Conservation (phyloP, 2,329 filamentous ascomycete genomes). For the Apiospora phragmitis region DNA sequence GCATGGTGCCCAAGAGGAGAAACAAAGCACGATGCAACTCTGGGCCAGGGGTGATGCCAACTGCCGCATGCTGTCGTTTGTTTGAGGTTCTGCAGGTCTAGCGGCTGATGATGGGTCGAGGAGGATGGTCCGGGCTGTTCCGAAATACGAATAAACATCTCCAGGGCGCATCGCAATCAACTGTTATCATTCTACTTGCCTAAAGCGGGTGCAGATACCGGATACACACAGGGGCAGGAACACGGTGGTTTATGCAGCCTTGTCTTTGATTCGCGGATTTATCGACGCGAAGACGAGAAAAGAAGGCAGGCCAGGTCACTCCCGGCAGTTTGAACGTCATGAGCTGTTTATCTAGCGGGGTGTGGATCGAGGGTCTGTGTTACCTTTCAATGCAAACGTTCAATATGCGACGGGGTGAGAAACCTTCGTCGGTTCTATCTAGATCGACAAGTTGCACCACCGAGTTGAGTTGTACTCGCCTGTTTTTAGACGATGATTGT, state of each 20-base stretch:
- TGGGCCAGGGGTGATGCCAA: constrained; percentile 5
- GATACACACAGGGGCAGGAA: background rate
- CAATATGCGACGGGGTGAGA: background rate
- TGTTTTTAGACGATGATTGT: too few species aligned
- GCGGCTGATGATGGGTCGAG: background rate
- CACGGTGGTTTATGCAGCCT: background rate
- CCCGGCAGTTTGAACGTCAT: background rate
- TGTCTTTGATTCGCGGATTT: background rate
- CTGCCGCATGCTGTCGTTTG: background rate
- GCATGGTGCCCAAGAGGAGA: background rate
- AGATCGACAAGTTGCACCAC: background rate
- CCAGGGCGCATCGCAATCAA: background rate
- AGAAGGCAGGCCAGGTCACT: background rate
- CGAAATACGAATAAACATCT: background rate
- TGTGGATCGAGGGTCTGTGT: background rate
- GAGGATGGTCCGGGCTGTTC: background rate
- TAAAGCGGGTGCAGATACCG: background rate
- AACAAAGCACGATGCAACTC: background rate
- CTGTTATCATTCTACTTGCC: background rate
- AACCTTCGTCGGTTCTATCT: background rate
- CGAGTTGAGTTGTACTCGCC: too few species aligned
- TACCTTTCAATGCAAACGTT: background rate
- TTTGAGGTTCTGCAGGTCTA: background rate
- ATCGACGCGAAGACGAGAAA: background rate
- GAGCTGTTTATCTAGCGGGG: background rate